Base-by-base conservation (phyloP, 176 grass and related monocot genomes). In the Paspalum vaginatum region DNA sequence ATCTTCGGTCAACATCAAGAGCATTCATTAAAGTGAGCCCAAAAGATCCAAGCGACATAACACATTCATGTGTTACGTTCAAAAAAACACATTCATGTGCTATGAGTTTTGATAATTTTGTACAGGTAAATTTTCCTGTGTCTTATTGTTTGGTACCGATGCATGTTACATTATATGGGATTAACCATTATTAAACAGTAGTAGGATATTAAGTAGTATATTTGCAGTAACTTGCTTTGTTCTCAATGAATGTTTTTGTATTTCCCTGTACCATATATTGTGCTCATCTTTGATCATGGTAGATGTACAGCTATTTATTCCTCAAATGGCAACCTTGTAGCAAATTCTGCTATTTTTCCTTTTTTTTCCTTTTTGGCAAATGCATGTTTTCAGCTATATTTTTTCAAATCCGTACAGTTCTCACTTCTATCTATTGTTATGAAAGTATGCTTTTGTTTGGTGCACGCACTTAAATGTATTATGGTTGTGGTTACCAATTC, bases 81-180 rank as follows among this genome's bases (percentile, higher is more conserved):
- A n/a, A n/a, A n/a, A n/a, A n/a, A n/a, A n/a, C n/a, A n/a, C n/a
- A n/a, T n/a, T 91, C 91, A 41, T 99, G 93, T 78, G 97, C 97
- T 81, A 87, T 99, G 88, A 88, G 83, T 48, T 95, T 86, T 54
- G 96, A 98, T 84, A 98, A 95, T 79, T 95, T 98, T 59, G 85
- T 99, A 88, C 88, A 90, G 90, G 97, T 99, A 96, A 84, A 46
- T 41, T 55, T 71, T 79, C n/a, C 60, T 84, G 50, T 9, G 44
- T 71, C 9, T 59, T 18, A 32, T 65, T 49, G 7, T 87, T 85
- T 79, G 46, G 21, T 62, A 56, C 25, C 65, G n/a, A 54, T 74
- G 11, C 63, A 14, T 50, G 4, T 21, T 83, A 76, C 40, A 58
- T 62, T 18, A 77, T n/a, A n/a, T 65, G 26, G 41, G 5, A 6